Evolutionary conservation across 2,329 filamentous ascomycete species (phyloP), one percentile per base, ranked within the genome.

Genomic region (Phyllosticta ampelicida): DNA sequence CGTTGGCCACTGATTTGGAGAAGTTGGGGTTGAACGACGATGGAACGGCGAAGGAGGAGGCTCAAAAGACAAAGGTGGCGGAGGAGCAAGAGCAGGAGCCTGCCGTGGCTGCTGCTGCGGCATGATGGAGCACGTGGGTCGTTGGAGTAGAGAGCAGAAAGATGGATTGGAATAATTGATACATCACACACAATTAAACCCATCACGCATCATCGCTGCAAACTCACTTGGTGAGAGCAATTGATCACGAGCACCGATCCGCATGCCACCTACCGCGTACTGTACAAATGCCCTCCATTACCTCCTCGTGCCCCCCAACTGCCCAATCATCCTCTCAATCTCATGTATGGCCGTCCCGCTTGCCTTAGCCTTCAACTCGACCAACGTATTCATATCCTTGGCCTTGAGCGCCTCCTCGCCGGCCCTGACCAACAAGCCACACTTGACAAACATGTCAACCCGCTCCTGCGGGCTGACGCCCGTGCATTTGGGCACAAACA

Each of bases 371-470:
- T 89, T 78, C 63, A 97, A 74, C 55, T 84, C 78, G 65, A 86
- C 82, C 73, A 95, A 84, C n/a, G 85, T 76, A 64, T 85, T 86
- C 53, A 83, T 77, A 69, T 99, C 89, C 72, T 88, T 95, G 60
- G 82, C 79, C 74, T 85, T 89, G 60, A 90, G 80, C 2, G 94
- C 92, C 75, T 97, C 94, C 74, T 97, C 91, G 3, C 87, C 94
- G 2, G 94, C 94, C 74, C 89, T 90, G 26, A 87, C 81, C 51
- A 90, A 78, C 84, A 96, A 83, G 18, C 92, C 92, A 71, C 94
- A 97, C 74, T 96, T 96, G 66, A 95, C 85, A 81, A 91, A 99
- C 92, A 99, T 96, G 64, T 86, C 82, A 58, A 96, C 86, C 3
- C 86, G 78, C 65, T 90, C 87, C 2, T 82, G 80, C 0, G 81